phyloP scores from a whole-genome alignment of 495 filamentous ascomycete genomes.

The Penicillium ochrochloron region DNA sequence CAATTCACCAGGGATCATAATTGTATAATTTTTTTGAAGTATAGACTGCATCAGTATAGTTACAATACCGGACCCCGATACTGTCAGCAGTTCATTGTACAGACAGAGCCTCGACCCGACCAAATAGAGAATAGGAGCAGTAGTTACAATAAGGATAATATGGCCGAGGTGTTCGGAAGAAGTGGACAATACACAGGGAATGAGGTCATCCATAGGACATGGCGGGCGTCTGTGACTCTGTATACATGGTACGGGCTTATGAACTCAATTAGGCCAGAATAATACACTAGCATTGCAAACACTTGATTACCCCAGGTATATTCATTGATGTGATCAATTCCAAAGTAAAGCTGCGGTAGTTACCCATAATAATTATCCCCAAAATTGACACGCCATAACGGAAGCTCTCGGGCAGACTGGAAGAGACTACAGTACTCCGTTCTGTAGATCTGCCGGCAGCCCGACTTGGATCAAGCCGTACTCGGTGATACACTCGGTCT shows the following conservation, averaged over 20 bases:
- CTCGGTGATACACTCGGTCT: slow-evolving; percentile 3
- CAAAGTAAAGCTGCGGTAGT: neutral
- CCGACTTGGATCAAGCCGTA: slow-evolving; percentile 17
- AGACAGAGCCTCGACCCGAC: too few relatives aligned
- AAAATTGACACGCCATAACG: neutral
- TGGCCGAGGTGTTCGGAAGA: neutral
- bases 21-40: neutral
- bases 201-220: slow-evolving; percentile 1
- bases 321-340: neutral
- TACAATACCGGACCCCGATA: neutral
- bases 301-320: neutral
- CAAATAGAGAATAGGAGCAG: neutral
- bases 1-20: neutral
- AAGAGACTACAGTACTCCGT: neutral
- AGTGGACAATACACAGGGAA: neutral
- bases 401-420: slow-evolving; percentile 17
- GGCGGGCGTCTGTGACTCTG: neutral
- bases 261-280: neutral
- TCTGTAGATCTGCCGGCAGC: slow-evolving; percentile 29
- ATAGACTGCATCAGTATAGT: neutral
- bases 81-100: neutral
- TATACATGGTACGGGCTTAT: neutral
- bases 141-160: neutral
- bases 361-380: neutral
- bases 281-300: neutral